Conservation (phyloP, 1,284 basidiomycete genomes). For the Trametes pubescens region DNA sequence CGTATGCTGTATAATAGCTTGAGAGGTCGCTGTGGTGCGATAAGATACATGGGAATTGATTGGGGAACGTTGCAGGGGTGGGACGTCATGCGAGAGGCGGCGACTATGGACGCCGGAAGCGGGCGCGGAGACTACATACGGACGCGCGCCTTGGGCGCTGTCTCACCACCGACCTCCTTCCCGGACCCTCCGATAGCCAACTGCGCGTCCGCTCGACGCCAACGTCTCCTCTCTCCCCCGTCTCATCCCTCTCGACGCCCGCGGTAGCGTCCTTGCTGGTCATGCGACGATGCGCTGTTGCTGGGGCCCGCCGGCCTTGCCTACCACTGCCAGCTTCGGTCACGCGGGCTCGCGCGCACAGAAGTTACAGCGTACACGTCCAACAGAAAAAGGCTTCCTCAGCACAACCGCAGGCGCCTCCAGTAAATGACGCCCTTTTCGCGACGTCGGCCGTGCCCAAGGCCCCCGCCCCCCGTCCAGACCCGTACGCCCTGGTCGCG, state of each 20-base stretch:
- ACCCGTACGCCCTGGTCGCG: slow-evolving; percentile 76
- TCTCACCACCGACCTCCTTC: slow-evolving; percentile 17
- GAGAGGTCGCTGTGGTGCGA: too few species aligned
- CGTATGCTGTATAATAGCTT: too few species aligned
- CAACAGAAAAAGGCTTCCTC: slow-evolving; percentile 35
- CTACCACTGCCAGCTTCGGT: slow-evolving; percentile 32
- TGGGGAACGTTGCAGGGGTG: neutral
- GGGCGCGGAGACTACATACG: slow-evolving; percentile 10
- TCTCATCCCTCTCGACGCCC: slow-evolving; percentile 28
- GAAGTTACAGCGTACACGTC: slow-evolving; percentile 44
- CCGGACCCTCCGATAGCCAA: slow-evolving; percentile 10
- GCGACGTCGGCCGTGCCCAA: slow-evolving; percentile 26
- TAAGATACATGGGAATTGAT: neutral
- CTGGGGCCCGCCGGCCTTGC: slow-evolving; percentile 39
- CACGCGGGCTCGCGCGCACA: slow-evolving; percentile 36
- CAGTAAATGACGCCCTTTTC: slow-evolving; percentile 27
- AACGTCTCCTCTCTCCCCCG: slow-evolving; percentile 13
- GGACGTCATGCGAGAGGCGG: neutral
- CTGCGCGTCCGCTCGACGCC: slow-evolving; percentile 12
- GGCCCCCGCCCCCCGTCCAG: slow-evolving; percentile 45
- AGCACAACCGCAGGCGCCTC: slow-evolving; percentile 30
- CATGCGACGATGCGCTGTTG: slow-evolving; percentile 48
- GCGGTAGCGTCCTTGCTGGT: slow-evolving; percentile 40
- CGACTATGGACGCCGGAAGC: slow-evolving; percentile 4
- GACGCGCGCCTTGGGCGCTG: slow-evolving; percentile 21